phyloP scores from a whole-genome alignment of 2,329 filamentous ascomycete genomes.

The Cladosporium sp. region DNA sequence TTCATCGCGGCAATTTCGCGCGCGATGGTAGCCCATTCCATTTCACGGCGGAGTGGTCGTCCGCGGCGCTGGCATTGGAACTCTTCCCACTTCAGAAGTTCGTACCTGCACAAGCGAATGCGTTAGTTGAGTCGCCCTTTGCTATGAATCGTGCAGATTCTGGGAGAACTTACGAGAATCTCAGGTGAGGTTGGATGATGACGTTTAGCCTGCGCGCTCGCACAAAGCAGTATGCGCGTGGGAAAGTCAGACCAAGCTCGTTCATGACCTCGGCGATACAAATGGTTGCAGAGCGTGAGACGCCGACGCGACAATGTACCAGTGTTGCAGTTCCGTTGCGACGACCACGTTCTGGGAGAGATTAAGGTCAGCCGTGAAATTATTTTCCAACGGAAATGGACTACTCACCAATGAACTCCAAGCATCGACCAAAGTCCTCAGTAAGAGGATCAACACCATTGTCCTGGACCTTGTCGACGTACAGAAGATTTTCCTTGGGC shows the following conservation, averaged over 20 bases:
- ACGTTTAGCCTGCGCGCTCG: conserved; percentile 89
- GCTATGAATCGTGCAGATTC: too few species aligned
- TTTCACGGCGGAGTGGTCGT: conserved; percentile 62
- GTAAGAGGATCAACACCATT: conserved; percentile 93
- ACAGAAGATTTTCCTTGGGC: conserved; percentile 73
- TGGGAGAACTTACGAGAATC: conserved; percentile 65
- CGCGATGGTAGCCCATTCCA: conserved; percentile 87
- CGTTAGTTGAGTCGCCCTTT: background rate
- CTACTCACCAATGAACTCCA: conserved; percentile 86
- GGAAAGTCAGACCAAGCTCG: conserved; percentile 72
- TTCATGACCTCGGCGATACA: conserved; percentile 99
- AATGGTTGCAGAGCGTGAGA: conserved; percentile 92
- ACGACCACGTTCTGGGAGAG: conserved; percentile 66
- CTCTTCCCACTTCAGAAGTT: conserved; percentile 95
- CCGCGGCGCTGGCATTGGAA: conserved; percentile 56
- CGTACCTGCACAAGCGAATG: conserved; percentile 51
- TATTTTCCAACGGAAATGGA: background rate
- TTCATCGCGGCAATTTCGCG: conserved; percentile 96
- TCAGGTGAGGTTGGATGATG: conserved; percentile 93
- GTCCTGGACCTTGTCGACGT: conserved; percentile 84
- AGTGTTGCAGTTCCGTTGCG: conserved; percentile 75
- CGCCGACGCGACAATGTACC: conserved; percentile 93
- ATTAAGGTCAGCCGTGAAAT: conserved; percentile 15
- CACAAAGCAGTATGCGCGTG: conserved; percentile 93
- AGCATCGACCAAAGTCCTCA: conserved; percentile 76